These are phyloP conservation scores for Starmerella cellae DNA, from an alignment of 805 yeast genomes.

Conservation along the genomic window DNA sequence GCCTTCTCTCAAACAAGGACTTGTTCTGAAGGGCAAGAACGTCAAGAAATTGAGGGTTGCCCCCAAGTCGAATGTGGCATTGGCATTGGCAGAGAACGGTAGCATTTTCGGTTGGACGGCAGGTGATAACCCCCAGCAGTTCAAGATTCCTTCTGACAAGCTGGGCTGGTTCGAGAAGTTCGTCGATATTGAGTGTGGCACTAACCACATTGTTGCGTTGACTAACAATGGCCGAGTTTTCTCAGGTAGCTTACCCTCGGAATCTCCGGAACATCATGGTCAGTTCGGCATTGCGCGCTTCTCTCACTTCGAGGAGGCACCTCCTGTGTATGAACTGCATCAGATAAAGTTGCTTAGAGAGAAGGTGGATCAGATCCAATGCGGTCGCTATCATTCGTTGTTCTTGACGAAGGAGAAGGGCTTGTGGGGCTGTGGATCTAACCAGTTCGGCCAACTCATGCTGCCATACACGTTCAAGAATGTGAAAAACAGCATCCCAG, in stretches of 20 bases:
- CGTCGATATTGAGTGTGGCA: conserved; percentile 47
- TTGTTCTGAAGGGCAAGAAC: conserved; percentile 35
- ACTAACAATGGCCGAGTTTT: conserved; percentile 49
- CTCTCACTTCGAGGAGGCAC: conserved; percentile 51
- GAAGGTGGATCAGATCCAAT: conserved; percentile 44
- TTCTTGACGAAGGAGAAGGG: conserved; percentile 55
- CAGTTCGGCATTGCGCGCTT: conserved; percentile 71
- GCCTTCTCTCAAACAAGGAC: conserved; percentile 25
- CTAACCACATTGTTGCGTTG: conserved; percentile 52
- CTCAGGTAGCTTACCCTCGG: conserved; percentile 35
- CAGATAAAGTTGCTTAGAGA: conserved; percentile 49
- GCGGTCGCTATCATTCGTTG: conserved; percentile 62
- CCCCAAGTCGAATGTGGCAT: conserved; percentile 6
- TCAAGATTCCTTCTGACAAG: conserved; percentile 4
- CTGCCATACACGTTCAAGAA: conserved; percentile 50
- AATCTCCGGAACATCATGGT: conserved; percentile 37
- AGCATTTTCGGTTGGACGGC: conserved; percentile 23
- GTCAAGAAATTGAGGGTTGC: conserved; percentile 25
- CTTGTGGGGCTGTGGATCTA: conserved; percentile 78
- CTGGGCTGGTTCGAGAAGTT: conserved; percentile 37
- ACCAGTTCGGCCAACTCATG: conserved; percentile 76
- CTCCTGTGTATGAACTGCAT: conserved; percentile 36
- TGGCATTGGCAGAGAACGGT: conserved; percentile 30
- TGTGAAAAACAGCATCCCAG: conserved; percentile 61
- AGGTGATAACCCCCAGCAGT: conserved; percentile 1